These are phyloP conservation scores for Ophiosphaerella korrae DNA, from an alignment of 2,329 filamentous ascomycete genomes.

Conservation along the genomic window DNA sequence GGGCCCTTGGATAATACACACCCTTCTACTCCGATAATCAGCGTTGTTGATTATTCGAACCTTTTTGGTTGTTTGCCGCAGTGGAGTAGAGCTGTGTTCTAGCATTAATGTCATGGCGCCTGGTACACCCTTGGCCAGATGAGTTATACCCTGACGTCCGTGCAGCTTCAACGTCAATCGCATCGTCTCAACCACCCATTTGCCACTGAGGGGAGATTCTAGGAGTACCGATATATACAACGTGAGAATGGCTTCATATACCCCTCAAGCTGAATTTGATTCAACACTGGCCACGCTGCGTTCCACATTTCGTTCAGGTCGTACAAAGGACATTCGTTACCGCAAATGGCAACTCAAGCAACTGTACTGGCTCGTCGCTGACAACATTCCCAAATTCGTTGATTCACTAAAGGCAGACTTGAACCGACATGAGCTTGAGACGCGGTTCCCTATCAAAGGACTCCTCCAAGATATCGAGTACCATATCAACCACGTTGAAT, in stretches of 20 bases:
- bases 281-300: not conserved
- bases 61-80: too few relatives aligned
- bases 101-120: too few relatives aligned
- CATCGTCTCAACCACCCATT: too few relatives aligned
- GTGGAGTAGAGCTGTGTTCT: too few relatives aligned
- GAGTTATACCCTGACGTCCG: too few relatives aligned
- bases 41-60: too few relatives aligned
- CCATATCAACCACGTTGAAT: not conserved
- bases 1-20: too few relatives aligned
- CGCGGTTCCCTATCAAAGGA: not conserved
- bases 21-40: too few relatives aligned
- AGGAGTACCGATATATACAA: too few relatives aligned
- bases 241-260: not conserved
- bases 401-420: not conserved
- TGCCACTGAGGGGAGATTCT: too few relatives aligned
- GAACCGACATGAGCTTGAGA: not conserved
- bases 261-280: not conserved
- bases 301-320: not conserved
- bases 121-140: too few relatives aligned
- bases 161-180: too few relatives aligned
- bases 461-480: not conserved
- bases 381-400: not conserved
- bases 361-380: conserved; percentile 1
- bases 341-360: conserved; percentile 5
- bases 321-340: conserved; percentile 3